Evolutionary conservation across 768 basidiomycete genomes (phyloP), one percentile per base, ranked within the genome.

Genomic region (Paxillus rubicundulus): DNA sequence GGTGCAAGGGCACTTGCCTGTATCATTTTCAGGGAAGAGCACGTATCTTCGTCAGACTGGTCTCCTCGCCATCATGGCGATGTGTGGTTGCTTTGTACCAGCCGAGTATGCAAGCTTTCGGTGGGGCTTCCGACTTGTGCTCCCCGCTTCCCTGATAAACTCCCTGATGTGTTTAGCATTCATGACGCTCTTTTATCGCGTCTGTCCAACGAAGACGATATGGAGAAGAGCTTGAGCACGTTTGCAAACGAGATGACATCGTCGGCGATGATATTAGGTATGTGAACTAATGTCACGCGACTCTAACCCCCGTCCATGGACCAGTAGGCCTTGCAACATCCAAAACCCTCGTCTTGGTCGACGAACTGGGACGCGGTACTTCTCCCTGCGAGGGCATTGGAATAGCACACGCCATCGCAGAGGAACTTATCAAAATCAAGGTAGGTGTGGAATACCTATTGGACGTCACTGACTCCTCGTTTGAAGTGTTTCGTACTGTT

Each of bases 221-320:
- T 94, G 64, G 92, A 96, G 68, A 87, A 84, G 63, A 89, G 80
- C 40, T 68, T 98, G 21, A 97, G 94, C 58, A 98, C 97, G 0
- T 99, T 99, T 70, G 92, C 93, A 1, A 86, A 82, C 57, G 96
- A 99, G 71, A 98, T 99, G 92, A 83, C 87, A 1, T 84, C 89
- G 2, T 86, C 86, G 21, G 89, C 92, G 1, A 93, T 94, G 89
- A 93, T 98, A 49, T 72, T 96, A 42, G 88, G 92, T 85, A 53
- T 48, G 67, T 40, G 7, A 34, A 17, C 4, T 16, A 4, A 21
- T 38, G 39, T 28, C 17, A 8, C 14, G 12, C 30, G 39, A 24
- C 20, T 44, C 27, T 38, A 9, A 39, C 28, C 44, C 44, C 49
- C 9, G 55, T 48, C 36, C 27, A 34, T 16, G 33, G 20, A 28